Conservation (phyloP, 1,139 yeast genomes). For the Geotrichum citri-aurantii region DNA sequence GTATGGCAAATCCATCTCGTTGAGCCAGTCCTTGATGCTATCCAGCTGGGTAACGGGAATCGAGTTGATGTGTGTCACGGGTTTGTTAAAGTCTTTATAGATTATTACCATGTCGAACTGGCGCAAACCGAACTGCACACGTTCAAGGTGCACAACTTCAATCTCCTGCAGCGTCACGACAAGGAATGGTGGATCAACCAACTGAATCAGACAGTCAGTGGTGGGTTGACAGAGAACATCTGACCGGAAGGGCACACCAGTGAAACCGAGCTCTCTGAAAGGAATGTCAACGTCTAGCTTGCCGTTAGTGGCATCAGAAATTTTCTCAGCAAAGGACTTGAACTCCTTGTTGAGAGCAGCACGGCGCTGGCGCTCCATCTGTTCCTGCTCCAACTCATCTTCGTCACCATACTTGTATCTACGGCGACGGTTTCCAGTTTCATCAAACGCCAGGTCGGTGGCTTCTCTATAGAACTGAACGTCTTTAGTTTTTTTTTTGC, state of each 20-base stretch:
- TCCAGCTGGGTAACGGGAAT: conserved; percentile 91
- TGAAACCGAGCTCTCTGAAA: conserved; percentile 92
- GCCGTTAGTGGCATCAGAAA: conserved; percentile 72
- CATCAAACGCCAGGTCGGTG: conserved; percentile 93
- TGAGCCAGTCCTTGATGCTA: conserved; percentile 91
- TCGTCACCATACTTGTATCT: conserved; percentile 94
- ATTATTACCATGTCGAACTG: conserved; percentile 95
- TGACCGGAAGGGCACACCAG: conserved; percentile 95
- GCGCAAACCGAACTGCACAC: conserved; percentile 95
- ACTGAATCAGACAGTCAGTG: conserved; percentile 89
- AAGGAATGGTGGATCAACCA: conserved; percentile 90
- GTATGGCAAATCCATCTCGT: conserved; percentile 90
- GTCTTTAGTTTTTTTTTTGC: conserved; percentile 91
- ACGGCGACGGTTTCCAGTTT: conserved; percentile 90
- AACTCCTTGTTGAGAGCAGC: conserved; percentile 89
- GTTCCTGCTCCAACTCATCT: conserved; percentile 97
- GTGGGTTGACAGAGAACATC: conserved; percentile 96
- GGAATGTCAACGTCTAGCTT: conserved; percentile 86
- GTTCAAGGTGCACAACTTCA: conserved; percentile 91
- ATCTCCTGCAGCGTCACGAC: conserved; percentile 88
- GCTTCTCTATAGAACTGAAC: conserved; percentile 97
- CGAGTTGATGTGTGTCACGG: conserved; percentile 90
- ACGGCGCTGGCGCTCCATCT: conserved; percentile 92
- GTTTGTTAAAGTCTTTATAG: conserved; percentile 78
- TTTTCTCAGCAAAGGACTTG: conserved; percentile 79